These are phyloP conservation scores for Trifolium subterraneum DNA, from an alignment of 306 rosid species.

Conservation along the genomic window DNA sequence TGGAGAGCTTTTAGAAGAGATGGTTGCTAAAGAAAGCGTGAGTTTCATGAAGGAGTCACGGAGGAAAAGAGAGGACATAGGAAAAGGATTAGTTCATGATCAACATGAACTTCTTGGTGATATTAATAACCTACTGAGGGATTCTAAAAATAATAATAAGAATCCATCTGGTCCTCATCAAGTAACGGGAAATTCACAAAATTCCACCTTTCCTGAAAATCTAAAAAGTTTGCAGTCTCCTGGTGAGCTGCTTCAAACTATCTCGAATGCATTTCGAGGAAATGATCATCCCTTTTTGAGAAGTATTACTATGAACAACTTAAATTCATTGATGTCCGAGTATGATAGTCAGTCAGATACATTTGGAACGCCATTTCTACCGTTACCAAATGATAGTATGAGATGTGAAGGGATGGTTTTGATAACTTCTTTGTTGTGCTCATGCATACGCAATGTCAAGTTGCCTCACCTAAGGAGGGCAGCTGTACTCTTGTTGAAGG, in stretches of 20 bases:
- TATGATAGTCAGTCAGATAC: constrained; percentile 94
- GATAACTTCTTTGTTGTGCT: constrained; percentile 91
- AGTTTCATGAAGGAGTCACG: constrained; percentile 55
- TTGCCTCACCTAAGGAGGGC: constrained; percentile 91
- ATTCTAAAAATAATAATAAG: constrained; percentile 61
- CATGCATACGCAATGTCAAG: constrained; percentile 93
- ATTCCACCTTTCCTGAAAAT: constrained; percentile 63
- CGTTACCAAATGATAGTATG: constrained; percentile 79
- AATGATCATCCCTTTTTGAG: constrained; percentile 83
- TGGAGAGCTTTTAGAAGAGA: constrained; percentile 57
- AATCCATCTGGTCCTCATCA: constrained; percentile 53
- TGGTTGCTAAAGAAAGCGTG: constrained; percentile 61
- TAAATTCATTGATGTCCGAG: constrained; percentile 78
- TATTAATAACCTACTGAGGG: constrained; percentile 70
- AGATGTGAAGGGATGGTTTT: constrained; percentile 97
- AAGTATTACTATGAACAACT: constrained; percentile 73
- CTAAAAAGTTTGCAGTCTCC: constrained; percentile 70
- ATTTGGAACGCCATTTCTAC: constrained; percentile 80
- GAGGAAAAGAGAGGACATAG: constrained; percentile 58
- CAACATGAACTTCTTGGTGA: constrained; percentile 80
- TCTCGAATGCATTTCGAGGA: constrained; percentile 81
- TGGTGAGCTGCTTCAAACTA: constrained; percentile 77
- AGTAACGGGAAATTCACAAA: constrained; percentile 49
- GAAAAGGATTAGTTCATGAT: constrained; percentile 62
- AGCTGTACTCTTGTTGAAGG: constrained; percentile 85